Percentiles rank a stretch among this genome's conserved stretches.
These are phyloP conservation scores for Epicoccum sorghinum DNA, from an alignment of 2,329 filamentous ascomycete genomes.

Conservation along the genomic window DNA sequence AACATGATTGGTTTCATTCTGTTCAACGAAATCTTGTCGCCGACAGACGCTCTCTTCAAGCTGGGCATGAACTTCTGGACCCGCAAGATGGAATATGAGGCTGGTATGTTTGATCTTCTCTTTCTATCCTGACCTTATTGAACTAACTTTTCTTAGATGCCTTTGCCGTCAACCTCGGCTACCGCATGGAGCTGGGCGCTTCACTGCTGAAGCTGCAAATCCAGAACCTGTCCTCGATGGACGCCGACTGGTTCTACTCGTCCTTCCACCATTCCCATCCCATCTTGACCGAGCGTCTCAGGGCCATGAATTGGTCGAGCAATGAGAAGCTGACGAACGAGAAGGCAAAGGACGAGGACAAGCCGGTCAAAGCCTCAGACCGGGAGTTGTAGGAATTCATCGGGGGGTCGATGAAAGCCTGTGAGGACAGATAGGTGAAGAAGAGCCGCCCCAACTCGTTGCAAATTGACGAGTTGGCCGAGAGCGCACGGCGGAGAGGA, in stretches of 20 bases:
- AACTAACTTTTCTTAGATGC: slow-evolving; percentile 59
- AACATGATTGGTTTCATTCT: slow-evolving; percentile 98
- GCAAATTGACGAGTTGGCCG: background rate
- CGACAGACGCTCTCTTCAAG: slow-evolving; percentile 94
- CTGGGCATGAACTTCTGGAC: slow-evolving; percentile 95
- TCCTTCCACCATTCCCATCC: slow-evolving; percentile 99
- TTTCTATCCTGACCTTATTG: slow-evolving; percentile 23
- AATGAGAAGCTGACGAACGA: slow-evolving; percentile 56
- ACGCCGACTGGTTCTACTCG: slow-evolving; percentile 97
- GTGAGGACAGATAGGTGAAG: no score
- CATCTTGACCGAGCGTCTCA: slow-evolving; percentile 90
- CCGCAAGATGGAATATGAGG: slow-evolving; percentile 94
- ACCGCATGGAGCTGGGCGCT: slow-evolving; percentile 78
- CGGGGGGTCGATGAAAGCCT: no score
- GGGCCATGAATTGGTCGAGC: slow-evolving; percentile 86
- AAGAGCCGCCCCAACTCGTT: background rate
- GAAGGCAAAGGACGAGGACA: slow-evolving; percentile 43
- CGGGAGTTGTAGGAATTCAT: slow-evolving; percentile 69
- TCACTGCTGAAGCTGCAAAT: slow-evolving; percentile 97
- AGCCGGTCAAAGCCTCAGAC: slow-evolving; percentile 72
- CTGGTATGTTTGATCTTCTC: slow-evolving; percentile 58
- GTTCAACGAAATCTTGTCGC: slow-evolving; percentile 94
- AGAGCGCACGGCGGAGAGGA: background rate
- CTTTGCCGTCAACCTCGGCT: slow-evolving; percentile 86
- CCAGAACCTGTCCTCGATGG: slow-evolving; percentile 98